Evolutionary conservation across 352 stramenopile species (phyloP), one percentile per base, ranked within the genome.

Genomic region (Phytopythium chamaehyphon): DNA sequence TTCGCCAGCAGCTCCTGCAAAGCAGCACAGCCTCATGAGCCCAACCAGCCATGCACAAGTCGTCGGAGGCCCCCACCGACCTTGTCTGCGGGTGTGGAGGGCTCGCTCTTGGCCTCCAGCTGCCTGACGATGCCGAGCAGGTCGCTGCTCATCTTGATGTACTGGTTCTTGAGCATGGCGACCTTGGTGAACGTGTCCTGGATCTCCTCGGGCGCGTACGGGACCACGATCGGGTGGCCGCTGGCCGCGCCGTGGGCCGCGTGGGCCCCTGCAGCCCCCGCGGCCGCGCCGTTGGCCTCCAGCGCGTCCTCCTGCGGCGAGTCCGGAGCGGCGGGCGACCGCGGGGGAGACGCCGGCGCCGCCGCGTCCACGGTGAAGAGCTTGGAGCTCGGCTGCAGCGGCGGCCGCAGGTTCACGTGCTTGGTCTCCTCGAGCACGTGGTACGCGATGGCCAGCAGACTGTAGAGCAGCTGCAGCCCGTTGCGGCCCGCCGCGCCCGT

Each of bases 131-230:
- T 53, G 33, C 76, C 70, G 46, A 84, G 57, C 39, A 93, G 55
- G 42, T 92, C 76, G 6, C 47, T 64, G 48, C 77, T 90, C 54
- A 88, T 67, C 51, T 86, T 84, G 23, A 86, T 74, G 66, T 93
- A 93, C 58, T 88, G 79, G 36, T 63, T 77, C 63, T 92, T 90
- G 24, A 93, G 64, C 40, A 70, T 67, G 57, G 75, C 74, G 46
- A 93, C 85, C 54, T 85, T 89, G 52, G 83, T 89, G 61, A 85
- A 93, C 55, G 83, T 90, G 56, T 93, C 83, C 63, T 90, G 82
- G 40, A 92, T 88, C 64, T 93, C 83, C 52, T 93, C 83, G 15
- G 71, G 75, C n/a, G 71, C 69, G 60, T 83, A 90, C 26, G 80
- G 75, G 31, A 86, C 85, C 52, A 88, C 76, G 2, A 71, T 57